Conservation (phyloP, 2,329 filamentous ascomycete genomes). For the Neonectria hederae region DNA sequence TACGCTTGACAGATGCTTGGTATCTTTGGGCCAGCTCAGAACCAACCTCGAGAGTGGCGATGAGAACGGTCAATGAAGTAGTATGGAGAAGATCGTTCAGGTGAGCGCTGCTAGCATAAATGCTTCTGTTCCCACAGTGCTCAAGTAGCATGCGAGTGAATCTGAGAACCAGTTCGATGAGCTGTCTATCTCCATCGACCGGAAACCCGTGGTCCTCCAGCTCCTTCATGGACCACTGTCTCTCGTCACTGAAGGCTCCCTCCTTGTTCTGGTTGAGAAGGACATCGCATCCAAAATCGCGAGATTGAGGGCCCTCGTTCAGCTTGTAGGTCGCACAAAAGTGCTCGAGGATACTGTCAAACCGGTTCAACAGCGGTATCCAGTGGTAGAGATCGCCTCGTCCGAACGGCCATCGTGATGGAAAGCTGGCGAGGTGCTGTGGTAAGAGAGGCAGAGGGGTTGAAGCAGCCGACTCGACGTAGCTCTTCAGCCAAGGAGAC, state of each 20-base stretch:
- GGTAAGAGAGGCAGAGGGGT: slow-evolving; percentile 81
- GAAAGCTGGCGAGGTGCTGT: slow-evolving; percentile 79
- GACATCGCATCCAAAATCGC: slow-evolving; percentile 75
- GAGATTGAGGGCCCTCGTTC: slow-evolving; percentile 80
- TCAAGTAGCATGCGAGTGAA: slow-evolving; percentile 91
- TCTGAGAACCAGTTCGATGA: slow-evolving; percentile 81
- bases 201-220: slow-evolving; percentile 71
- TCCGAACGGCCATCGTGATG: slow-evolving; percentile 92
- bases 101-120: slow-evolving; percentile 93
- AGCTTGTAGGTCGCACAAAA: slow-evolving; percentile 85
- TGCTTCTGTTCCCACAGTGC: slow-evolving; percentile 94
- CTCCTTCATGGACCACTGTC: slow-evolving; percentile 54
- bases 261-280: slow-evolving; percentile 67
- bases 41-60: slow-evolving; percentile 80
- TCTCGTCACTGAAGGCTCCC: slow-evolving; percentile 60
- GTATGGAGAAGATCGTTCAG: slow-evolving; percentile 90
- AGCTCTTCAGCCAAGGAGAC: slow-evolving; percentile 89
- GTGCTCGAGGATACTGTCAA: slow-evolving; percentile 86
- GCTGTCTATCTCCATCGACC: slow-evolving; percentile 79
- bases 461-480: slow-evolving; percentile 75
- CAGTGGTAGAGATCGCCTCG: slow-evolving; percentile 97
- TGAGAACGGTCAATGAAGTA: slow-evolving; percentile 81
- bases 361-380: slow-evolving; percentile 93
- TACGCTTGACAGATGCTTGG: slow-evolving; percentile 84
- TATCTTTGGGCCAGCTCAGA: slow-evolving; percentile 92